Evolutionary conservation across 495 filamentous ascomycete species (phyloP), one percentile per base, ranked within the genome.

Genomic region (Viridothelium virens): DNA sequence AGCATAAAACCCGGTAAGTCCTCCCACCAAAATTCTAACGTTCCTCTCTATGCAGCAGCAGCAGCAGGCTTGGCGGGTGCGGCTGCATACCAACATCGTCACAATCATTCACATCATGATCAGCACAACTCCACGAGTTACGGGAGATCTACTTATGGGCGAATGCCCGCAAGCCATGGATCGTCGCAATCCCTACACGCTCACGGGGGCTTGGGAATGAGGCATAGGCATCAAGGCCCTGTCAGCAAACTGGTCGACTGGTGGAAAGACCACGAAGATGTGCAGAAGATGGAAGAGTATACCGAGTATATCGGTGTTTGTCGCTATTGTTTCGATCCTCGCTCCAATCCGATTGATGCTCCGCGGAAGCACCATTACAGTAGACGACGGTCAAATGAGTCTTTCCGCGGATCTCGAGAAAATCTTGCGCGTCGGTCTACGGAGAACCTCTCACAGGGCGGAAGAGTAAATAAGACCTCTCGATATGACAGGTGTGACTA

Each of bases 241-340:
- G 69, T 89, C 7, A 76, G 76, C 44, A 84, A 80, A 47, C 77
- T 88, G 41, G 77, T 85, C 18, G 82, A 87, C 66, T 88, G 87
- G 70, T 87, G 85, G 82, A 83, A 82, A 61, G 86, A 89, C 66
- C 79, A 84, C 2, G 85, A 91, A 68, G 88, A 84, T 12, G 85
- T 90, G 2, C 84, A 80, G 5, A 83, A 83, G 67, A 90, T 87
- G 70, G 88, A 91, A 73, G 86, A 88, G 70, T 91, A 90, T 68
- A 88, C 87, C 2, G 86, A 91, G 71, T 79, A 83, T 62, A 89
- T 88, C 62, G 88, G 88, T 25, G 82, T 89, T 5, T 91, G 88
- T 75, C 82, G 78, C 67, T 76, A 84, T 65, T 91, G 88, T 70
- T 91, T 91, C 68, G 83, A 86, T 33, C 86, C 87, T 2, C 81